Conservation (phyloP, 352 stramenopile species). For the Globisporangium polare region DNA sequence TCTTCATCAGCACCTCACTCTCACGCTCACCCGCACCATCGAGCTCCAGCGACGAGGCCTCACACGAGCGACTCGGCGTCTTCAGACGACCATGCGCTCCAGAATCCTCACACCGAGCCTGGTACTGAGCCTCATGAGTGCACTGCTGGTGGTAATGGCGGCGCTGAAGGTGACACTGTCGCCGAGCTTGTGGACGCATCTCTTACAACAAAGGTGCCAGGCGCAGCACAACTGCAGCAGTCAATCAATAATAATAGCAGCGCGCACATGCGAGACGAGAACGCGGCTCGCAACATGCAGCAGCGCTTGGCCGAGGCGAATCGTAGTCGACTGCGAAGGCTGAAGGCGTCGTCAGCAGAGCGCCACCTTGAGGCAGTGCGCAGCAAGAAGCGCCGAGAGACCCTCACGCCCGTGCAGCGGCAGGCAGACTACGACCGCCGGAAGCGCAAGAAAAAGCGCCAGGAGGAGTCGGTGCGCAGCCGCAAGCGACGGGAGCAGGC, state of each 20-base stretch:
- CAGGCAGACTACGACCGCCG: conserved; percentile 65
- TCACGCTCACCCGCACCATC: not conserved
- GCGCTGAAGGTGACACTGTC: not conserved
- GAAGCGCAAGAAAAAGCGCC: conserved; percentile 46
- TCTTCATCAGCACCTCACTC: not conserved
- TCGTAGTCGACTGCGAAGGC: conserved; percentile 47
- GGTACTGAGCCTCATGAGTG: not conserved
- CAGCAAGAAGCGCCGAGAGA: conserved; percentile 56
- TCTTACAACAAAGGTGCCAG: not conserved
- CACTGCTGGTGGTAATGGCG: not conserved
- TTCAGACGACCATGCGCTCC: not conserved
- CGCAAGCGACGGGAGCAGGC: conserved; percentile 45
- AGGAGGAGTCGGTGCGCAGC: conserved; percentile 46
- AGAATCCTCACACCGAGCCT: not conserved
- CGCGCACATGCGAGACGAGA: conserved; percentile 1
- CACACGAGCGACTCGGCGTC: not conserved
- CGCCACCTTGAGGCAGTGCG: conserved; percentile 47
- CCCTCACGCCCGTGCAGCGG: conserved; percentile 54
- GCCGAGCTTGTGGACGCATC: not conserved
- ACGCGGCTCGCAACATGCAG: conserved; percentile 5
- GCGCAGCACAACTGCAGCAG: not conserved
- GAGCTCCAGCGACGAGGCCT: not conserved
- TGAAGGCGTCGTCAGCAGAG: conserved; percentile 42
- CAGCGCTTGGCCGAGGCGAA: conserved; percentile 49
- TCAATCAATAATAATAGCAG: not conserved